Evolutionary conservation across 345 rosid species (phyloP), one percentile per base, ranked within the genome.

Genomic region (Balakata baccata): DNA sequence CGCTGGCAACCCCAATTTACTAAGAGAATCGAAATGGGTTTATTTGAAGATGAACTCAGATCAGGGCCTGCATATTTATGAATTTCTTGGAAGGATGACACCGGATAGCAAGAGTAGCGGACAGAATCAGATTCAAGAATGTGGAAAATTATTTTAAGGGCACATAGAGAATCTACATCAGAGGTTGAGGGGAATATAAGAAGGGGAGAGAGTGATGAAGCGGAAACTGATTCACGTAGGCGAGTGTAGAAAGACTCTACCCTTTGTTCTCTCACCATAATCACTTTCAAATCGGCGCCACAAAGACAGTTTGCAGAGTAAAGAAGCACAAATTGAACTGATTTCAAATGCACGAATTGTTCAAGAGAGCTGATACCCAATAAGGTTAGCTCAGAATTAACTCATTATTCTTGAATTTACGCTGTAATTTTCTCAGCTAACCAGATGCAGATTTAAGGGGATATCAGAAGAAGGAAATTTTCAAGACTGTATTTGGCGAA

Each of bases 1-100:
- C 94, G 85, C 76, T 95, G 97, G 77, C 90, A 92, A 4, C 97
- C 99, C 99, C 99, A 93, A 61, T 93, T 95, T 5, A 91, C 84
- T 73, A 95, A 77, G 3, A 93, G 79, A 0, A 95, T 81, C 1
- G 98, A 86, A 37, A 88, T 76, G 14, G 90, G 88, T n/a, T 29
- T 80, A 12, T 70, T 84, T 0, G 82, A 85, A 0, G 86, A 78
- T n/a, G 92, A 86, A 70, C 82, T 74, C 79, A 90, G 57, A 50
- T 84, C 89, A 67, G 89, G 78, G 5, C 89, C 92, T 0, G 87
- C 88, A 49, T 91, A 89, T 43, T 93, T 84, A 73, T 87, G 87
- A 38, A 95, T 91, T 61, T 93, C 96, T 65, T 81, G 81, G 61
- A 95, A 95, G 16, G 97, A 92, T 1, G 98, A 93, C 37, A 95